A percentile compares a stretch with the other conserved stretches of the same genome.
Evolutionary conservation across 2,329 filamentous ascomycete genomes (phyloP).

Genomic region (Hyphodiscus sp.): DNA sequence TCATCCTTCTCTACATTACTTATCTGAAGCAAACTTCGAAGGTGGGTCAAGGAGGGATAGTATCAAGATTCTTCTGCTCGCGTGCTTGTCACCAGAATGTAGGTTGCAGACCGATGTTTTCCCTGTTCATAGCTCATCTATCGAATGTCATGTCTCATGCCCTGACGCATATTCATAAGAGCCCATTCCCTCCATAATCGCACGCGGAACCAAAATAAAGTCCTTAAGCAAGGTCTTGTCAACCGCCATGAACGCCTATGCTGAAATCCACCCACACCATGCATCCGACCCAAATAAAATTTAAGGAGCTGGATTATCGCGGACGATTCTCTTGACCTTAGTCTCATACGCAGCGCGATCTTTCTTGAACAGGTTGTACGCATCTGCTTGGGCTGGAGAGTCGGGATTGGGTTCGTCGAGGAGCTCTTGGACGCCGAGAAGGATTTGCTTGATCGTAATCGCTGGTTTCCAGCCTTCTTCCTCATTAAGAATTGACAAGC

Average conservation of each 20-base stretch:
- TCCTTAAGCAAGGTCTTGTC: conserved; percentile 6
- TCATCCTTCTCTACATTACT: too few relatives aligned
- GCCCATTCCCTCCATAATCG: neutral
- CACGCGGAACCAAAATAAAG: neutral
- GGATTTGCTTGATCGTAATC: conserved; percentile 96
- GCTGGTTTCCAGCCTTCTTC: conserved; percentile 98
- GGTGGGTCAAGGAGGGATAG: neutral
- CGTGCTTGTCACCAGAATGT: neutral
- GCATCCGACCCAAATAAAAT: conserved; percentile 10
- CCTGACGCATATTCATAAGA: neutral
- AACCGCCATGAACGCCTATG: conserved; percentile 24
- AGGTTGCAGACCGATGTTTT: neutral
- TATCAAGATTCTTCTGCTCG: neutral
- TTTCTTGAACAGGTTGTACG: conserved; percentile 94
- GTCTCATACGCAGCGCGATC: conserved; percentile 82
- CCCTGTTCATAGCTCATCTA: neutral
- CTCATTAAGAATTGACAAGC: conserved; percentile 93
- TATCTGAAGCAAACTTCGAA: too few relatives aligned
- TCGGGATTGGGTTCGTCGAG: conserved; percentile 96
- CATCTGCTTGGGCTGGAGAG: conserved; percentile 92
- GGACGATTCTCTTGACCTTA: conserved; percentile 78
- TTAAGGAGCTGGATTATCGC: conserved; percentile 76
- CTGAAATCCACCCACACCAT: conserved; percentile 8
- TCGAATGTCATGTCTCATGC: neutral
- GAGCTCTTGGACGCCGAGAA: conserved; percentile 91